phyloP scores from a whole-genome alignment of 148 eudicot genomes.

The Talinum fruticosum region DNA sequence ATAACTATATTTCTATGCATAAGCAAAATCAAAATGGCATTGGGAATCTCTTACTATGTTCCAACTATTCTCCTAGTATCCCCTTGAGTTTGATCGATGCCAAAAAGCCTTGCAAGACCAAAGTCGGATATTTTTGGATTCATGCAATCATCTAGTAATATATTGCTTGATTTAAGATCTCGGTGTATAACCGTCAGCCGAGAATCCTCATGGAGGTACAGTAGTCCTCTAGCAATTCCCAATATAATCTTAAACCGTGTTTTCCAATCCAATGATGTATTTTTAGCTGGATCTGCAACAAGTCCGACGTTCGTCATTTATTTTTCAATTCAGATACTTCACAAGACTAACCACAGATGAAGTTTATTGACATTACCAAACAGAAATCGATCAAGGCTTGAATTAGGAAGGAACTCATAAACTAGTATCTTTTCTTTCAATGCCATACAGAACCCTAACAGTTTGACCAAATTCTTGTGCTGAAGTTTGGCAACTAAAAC shows the following conservation, averaged over 20 bases:
- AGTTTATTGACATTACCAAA: neutral
- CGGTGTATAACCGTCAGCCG: conserved; percentile 15
- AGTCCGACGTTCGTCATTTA: neutral
- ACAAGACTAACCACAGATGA: too few species aligned
- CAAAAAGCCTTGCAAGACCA: conserved; percentile 15
- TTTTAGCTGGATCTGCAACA: neutral
- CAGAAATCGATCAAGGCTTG: neutral
- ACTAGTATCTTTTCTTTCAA: too few species aligned
- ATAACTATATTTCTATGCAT: neutral
- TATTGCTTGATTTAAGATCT: conserved; percentile 26
- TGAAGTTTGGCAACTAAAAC: too few species aligned
- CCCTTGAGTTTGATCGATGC: too few species aligned
- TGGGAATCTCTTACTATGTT: neutral
- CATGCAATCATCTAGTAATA: conserved; percentile 27
- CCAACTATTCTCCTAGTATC: neutral
- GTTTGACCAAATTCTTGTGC: too few species aligned
- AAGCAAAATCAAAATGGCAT: too few species aligned
- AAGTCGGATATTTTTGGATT: conserved; percentile 18
- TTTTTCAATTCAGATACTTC: neutral
- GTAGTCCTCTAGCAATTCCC: conserved; percentile 6
- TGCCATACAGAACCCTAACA: too few species aligned
- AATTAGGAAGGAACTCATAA: too few species aligned
- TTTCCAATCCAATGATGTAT: neutral
- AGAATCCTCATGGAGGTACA: conserved; percentile 13
- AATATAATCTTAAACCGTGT: neutral